Percentiles rank a stretch among this genome's conserved stretches.
phyloP scores from a whole-genome alignment of 1,284 basidiomycete species.

The Boletus holoroseus region DNA sequence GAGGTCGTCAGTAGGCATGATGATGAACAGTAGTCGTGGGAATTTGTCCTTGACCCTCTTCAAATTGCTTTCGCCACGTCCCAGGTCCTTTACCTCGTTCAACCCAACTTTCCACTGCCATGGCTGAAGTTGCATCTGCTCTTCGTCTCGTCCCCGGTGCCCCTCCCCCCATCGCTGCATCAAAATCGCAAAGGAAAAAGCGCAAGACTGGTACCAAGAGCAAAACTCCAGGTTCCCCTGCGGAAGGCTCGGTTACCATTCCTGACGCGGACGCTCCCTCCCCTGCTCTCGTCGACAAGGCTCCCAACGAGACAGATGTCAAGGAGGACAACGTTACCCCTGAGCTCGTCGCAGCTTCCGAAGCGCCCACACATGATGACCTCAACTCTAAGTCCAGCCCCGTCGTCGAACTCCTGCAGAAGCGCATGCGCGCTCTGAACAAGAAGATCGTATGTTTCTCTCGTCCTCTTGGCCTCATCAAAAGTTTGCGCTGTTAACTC shows the following conservation, averaged over 20 bases:
- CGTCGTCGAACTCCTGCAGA: conserved; percentile 70
- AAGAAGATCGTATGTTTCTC: conserved; percentile 75
- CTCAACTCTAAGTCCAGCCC: conserved; percentile 51
- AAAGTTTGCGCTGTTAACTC: conserved; percentile 10
- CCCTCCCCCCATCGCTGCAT: conserved; percentile 49
- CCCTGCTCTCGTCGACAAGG: conserved; percentile 46
- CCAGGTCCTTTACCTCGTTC: not conserved
- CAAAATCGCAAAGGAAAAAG: conserved; percentile 67
- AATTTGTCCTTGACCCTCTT: conserved; percentile 15
- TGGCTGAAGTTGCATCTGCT: conserved; percentile 41
- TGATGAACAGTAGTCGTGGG: conserved; percentile 18
- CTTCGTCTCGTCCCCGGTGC: conserved; percentile 69
- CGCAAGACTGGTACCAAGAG: conserved; percentile 48
- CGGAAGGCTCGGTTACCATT: conserved; percentile 36
- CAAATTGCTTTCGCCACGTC: conserved; percentile 12
- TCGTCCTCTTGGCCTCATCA: conserved; percentile 4
- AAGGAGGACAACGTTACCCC: conserved; percentile 47
- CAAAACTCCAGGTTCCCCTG: conserved; percentile 37
- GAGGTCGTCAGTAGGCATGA: conserved; percentile 18
- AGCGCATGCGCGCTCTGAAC: conserved; percentile 65
- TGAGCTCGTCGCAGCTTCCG: conserved; percentile 43
- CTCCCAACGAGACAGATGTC: conserved; percentile 44
- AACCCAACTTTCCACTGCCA: conserved; percentile 22
- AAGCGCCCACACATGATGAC: conserved; percentile 42
- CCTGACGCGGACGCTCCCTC: conserved; percentile 48